phyloP scores from a whole-genome alignment of 2,329 filamentous ascomycete genomes.

The Biscogniauxia marginata region DNA sequence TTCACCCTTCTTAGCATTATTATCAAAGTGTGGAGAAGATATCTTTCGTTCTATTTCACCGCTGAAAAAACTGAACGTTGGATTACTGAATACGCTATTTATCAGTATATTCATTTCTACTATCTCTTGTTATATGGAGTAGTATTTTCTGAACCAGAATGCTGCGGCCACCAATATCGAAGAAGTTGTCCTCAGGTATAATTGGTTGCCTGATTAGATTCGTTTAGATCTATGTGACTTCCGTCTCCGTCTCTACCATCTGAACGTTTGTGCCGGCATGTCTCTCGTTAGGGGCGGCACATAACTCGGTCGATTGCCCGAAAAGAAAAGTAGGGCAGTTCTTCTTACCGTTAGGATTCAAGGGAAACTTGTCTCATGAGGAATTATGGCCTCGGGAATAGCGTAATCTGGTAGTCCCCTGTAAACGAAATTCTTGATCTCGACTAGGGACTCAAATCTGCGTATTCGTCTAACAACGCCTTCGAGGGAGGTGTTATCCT shows the following conservation, averaged over 20 bases:
- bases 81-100: neutral
- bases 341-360: slow-evolving; percentile 71
- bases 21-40: neutral
- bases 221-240: slow-evolving; percentile 62
- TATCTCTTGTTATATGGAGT: slow-evolving; percentile 48
- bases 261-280: neutral
- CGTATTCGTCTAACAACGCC: neutral
- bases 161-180: slow-evolving; percentile 70
- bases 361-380: slow-evolving; percentile 56
- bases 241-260: slow-evolving; percentile 50
- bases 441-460: slow-evolving; percentile 1
- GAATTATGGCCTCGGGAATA: slow-evolving; percentile 48
- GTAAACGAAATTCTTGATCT: slow-evolving; percentile 52
- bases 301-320: slow-evolving; percentile 49
- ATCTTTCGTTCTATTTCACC: neutral
- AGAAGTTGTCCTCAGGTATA: slow-evolving; percentile 55
- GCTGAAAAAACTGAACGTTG: neutral
- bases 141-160: slow-evolving; percentile 71
- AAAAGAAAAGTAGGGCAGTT: slow-evolving; percentile 71
- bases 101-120: neutral
- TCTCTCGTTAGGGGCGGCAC: slow-evolving; percentile 49
- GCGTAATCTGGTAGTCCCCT: slow-evolving; percentile 63
- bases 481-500: neutral
- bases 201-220: slow-evolving; percentile 58
- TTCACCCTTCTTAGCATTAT: neutral